Evolutionary conservation across 139 green algal genomes (phyloP).

Genomic region (Picochlorum sp.): DNA sequence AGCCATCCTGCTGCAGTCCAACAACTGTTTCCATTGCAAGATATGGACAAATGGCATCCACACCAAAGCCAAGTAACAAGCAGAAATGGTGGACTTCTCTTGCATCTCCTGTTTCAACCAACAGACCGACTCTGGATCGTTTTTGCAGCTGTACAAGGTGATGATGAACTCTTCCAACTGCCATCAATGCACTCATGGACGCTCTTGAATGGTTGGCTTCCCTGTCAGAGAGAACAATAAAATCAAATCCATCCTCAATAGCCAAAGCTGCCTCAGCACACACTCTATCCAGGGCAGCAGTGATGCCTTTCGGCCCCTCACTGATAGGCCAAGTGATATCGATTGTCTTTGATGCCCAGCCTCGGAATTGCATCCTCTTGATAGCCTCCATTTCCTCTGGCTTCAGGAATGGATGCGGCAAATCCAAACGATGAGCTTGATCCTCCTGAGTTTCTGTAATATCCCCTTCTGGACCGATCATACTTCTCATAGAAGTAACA

Average conservation of each 20-base stretch:
- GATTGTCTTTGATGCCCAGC: conserved; percentile 67
- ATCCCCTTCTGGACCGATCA: conserved; percentile 89
- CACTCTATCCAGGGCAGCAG: conserved; percentile 62
- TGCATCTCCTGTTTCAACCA: conserved; percentile 77
- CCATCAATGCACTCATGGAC: conserved; percentile 73
- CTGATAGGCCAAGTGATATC: conserved; percentile 74
- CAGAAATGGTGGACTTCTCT: conserved; percentile 87
- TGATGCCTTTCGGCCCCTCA: conserved; percentile 64
- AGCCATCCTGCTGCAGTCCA: conserved; percentile 65
- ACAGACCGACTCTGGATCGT: conserved; percentile 58
- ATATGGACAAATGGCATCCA: conserved; percentile 90
- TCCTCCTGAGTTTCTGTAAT: conserved; percentile 44
- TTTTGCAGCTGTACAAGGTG: conserved; percentile 62
- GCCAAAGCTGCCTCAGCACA: conserved; percentile 59
- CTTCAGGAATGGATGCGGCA: conserved; percentile 72
- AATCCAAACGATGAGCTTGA: conserved; percentile 69
- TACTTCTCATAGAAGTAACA: conserved; percentile 83
- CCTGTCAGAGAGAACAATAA: conserved; percentile 74
- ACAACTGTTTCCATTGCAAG: conserved; percentile 79
- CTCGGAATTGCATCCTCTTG: conserved; percentile 52
- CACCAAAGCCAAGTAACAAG: conserved; percentile 85
- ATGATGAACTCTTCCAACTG: conserved; percentile 81
- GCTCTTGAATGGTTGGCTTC: conserved; percentile 44
- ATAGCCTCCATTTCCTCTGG: conserved; percentile 75
- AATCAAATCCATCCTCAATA: conserved; percentile 63